Percentiles rank a stretch among this genome's conserved stretches.
Conservation (phyloP, 345 rosid species). For the Citrus trifoliata region DNA sequence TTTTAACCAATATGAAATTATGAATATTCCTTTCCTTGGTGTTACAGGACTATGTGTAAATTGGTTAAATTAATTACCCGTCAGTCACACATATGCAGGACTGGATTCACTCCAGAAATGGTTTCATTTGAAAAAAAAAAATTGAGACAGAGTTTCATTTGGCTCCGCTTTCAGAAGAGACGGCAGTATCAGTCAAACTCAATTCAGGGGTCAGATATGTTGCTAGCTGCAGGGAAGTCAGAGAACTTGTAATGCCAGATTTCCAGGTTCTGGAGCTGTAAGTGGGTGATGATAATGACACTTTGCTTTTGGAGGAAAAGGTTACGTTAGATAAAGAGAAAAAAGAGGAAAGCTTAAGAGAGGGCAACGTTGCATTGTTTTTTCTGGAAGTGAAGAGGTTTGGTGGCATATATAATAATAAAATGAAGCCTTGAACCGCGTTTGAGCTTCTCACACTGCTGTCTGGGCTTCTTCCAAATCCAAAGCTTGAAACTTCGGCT, state of each 20-base stretch:
- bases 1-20: neutral
- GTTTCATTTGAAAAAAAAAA: no score
- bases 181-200: neutral
- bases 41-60: no score
- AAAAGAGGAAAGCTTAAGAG: neutral
- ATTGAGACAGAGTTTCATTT: neutral
- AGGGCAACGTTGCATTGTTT: neutral
- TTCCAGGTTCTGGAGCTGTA: neutral
- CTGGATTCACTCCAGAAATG: neutral
- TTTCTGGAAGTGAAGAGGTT: neutral
- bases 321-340: no score
- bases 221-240: neutral
- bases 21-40: neutral
- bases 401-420: neutral
- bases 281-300: neutral
- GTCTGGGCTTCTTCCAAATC: no score
- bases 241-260: neutral
- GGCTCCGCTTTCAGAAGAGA: neutral
- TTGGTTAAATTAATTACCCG: no score
- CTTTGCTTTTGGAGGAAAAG: neutral
- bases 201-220: neutral
- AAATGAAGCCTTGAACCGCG: slow-evolving; percentile 51
- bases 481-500: no score
- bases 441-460: no score
- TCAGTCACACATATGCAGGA: no score